phyloP scores from a whole-genome alignment of 805 yeast genomes.

The Brettanomyces anomalus region DNA sequence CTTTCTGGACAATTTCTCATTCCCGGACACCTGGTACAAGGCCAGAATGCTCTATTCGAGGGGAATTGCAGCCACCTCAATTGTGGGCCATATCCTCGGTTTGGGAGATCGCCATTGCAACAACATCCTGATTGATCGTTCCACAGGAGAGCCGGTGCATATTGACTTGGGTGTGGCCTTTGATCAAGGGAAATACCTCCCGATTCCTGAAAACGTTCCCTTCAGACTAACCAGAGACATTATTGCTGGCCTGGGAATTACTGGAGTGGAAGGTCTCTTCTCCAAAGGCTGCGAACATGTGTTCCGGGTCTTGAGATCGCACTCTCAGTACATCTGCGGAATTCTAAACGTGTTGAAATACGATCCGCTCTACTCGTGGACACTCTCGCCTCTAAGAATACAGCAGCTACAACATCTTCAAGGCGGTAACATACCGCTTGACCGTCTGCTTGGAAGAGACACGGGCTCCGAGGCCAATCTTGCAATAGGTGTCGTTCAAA shows the following conservation, averaged over 20 bases:
- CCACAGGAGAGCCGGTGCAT: constrained; percentile 89
- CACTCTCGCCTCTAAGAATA: constrained; percentile 64
- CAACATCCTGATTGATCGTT: constrained; percentile 72
- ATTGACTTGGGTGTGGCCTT: constrained; percentile 95
- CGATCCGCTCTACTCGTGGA: constrained; percentile 94
- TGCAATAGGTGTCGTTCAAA: constrained; percentile 65
- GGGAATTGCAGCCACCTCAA: constrained; percentile 78
- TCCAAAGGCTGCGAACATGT: constrained; percentile 66
- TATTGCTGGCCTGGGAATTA: constrained; percentile 85
- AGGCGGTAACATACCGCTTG: constrained; percentile 9
- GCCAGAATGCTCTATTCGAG: constrained; percentile 57
- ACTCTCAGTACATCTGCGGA: constrained; percentile 63
- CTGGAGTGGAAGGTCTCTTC: constrained; percentile 78
- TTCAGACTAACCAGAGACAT: constrained; percentile 85
- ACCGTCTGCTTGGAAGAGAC: constrained; percentile 13
- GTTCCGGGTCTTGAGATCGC: constrained; percentile 53
- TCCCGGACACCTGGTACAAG: constrained; percentile 67
- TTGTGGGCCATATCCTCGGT: constrained; percentile 83
- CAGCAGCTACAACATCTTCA: constrained; percentile 40
- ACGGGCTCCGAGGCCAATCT: constrained; percentile 64
- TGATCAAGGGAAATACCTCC: constrained; percentile 80
- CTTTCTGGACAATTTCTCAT: constrained; percentile 56
- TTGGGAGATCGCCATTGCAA: constrained; percentile 94
- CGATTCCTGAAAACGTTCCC: constrained; percentile 91
- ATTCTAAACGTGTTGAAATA: constrained; percentile 79